Base-by-base conservation (phyloP, 2,329 filamentous ascomycete species). In the Trichoderma atrobrunneum region DNA sequence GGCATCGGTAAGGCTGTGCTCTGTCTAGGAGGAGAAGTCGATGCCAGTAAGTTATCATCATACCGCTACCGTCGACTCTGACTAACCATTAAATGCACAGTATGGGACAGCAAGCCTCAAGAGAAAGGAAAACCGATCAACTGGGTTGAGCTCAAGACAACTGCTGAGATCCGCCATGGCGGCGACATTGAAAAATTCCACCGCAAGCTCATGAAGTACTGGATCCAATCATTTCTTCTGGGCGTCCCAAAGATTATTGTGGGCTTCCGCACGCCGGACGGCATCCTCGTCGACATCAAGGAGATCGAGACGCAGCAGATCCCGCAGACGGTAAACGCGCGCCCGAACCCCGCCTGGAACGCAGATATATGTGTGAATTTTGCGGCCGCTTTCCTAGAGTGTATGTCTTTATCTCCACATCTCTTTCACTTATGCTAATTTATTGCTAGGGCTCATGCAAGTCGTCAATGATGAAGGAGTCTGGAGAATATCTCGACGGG, bases 141-240 rank as follows among this genome's bases (percentile, higher is more conserved):
- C 77, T 99, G 95, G 92, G 91, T 98, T 36, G 96, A 99, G 81
- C 87, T 99, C 72, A 99, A 99, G 80, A 99, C 96, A 0, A 89
- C 90, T n/a, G 91, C 89, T 54, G 90, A 92, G 75, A 90, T 95
- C 64, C 85, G 86, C 66, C 88, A 88, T 73, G 87, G 91, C 2
- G 87, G 89, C 61, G 93, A 96, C 77, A 86, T 90, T 78, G 82
- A 91, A 24, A 92, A 90, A 74, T 97, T 95, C 79, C 93, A 98
- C 81, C 89, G 93, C 63, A 98, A 98, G 80, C 87, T 98, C 70
- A 88, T 97, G 82, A 97, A 97, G 78, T 97, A 95, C 83, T 99
- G 96, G 96, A 93, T 95, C 16, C 96, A 98, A 81, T 97, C 93
- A 0, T 99, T 97, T 79, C 86, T 99, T 3, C 90, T 99, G 2